Base-by-base conservation (phyloP, 139 green algal genomes). In the Bryopsis sp. region DNA sequence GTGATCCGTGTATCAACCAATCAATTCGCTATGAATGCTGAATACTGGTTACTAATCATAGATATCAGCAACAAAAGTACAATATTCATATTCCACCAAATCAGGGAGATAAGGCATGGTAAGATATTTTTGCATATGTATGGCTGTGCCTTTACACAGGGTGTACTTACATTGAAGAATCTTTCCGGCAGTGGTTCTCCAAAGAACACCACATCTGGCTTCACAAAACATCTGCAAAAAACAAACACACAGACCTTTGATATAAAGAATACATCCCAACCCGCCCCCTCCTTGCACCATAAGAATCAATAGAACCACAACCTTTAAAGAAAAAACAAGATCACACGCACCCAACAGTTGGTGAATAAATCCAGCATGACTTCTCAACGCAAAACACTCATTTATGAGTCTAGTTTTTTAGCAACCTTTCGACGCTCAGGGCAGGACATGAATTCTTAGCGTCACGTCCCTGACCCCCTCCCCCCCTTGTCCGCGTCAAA, bases 151-250 rank as follows among this genome's bases (percentile, higher is more conserved):
- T 47, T 24, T 47, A 19, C 1, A 58, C 35, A 35, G 79, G 75
- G 63, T 89, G 79, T 32, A 60, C 43, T 8, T 50, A 2, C 46
- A 39, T 72, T 38, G 58, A 83, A 85, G 77, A 95, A 95, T 3
- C 85, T 76, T 1, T 47, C 19, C 0, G 89, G 89, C 31, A 95
- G 74, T 47, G 39, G 61, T 76, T 96, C 90, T 0, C 90, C 90
- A 80, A 94, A 96, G 72, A 96, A 95, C 1, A 94, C 86, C 48
- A 96, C 95, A 67, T 88, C 81, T 22, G 90, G 89, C 79, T 95
- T 95, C 24, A 93, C 84, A 39, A 91, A 59, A 4, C 82, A 85
- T 7, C 74, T 74, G 81, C 79, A 86, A n/a, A 68, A 32, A 34
- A 75, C 8, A 71, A 75, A 87, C 15, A 50, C 65, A 48, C 66